Percentiles rank a stretch among this genome's conserved stretches.
Conservation (phyloP, 768 basidiomycete genomes). For the Trametes villosa region DNA sequence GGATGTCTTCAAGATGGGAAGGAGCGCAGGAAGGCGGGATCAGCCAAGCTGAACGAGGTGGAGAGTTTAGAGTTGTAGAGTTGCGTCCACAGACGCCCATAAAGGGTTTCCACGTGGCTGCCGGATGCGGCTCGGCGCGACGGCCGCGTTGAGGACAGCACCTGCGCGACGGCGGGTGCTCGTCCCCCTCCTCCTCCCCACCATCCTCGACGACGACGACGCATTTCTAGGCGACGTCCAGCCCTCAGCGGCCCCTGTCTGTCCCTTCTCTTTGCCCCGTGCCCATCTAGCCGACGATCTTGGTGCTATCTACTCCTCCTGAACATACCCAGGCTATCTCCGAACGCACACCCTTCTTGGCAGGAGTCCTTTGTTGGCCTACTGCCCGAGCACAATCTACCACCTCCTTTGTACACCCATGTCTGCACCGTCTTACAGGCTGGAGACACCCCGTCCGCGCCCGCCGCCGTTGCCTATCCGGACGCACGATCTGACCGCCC, state of each 20-base stretch:
- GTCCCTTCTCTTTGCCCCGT: neutral
- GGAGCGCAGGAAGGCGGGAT: neutral
- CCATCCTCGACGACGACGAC: conserved; percentile 10
- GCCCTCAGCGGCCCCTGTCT: neutral
- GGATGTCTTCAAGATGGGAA: neutral
- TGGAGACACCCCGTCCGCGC: conserved; percentile 66
- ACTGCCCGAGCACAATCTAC: conserved; percentile 3
- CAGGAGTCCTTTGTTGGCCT: conserved; percentile 16
- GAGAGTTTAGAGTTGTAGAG: conserved; percentile 4
- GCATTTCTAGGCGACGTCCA: conserved; percentile 7
- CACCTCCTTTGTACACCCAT: conserved; percentile 39
- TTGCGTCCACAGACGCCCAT: conserved; percentile 18
- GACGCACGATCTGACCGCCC: conserved; percentile 51
- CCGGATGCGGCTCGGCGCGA: conserved; percentile 21
- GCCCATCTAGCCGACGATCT: conserved; percentile 17
- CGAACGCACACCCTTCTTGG: conserved; percentile 3
- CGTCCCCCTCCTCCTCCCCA: conserved; percentile 5
- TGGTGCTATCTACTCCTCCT: conserved; percentile 15
- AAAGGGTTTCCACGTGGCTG: conserved; percentile 15
- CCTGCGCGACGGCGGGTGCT: conserved; percentile 6
- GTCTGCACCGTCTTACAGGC: conserved; percentile 65
- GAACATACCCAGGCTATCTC: conserved; percentile 20
- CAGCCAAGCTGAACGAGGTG: neutral
- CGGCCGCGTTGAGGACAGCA: conserved; percentile 24
- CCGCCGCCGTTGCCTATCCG: conserved; percentile 58